Evolutionary conservation across 257 asterid genomes (phyloP).

Genomic region (Fraxinus cuspidata): DNA sequence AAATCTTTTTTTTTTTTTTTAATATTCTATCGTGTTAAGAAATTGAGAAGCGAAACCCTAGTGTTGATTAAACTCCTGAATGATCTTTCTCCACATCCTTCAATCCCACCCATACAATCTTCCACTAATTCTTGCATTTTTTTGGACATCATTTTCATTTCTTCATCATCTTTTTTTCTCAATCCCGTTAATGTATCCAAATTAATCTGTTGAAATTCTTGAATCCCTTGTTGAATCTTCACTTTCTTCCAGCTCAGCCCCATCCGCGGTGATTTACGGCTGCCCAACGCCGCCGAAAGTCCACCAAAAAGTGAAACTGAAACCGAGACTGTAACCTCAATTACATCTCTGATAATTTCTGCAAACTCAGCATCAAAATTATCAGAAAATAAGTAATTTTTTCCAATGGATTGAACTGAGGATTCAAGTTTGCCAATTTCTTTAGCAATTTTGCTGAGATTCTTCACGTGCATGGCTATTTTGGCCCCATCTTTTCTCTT

Average conservation of each 20-base stretch:
- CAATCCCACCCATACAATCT: conserved; percentile 43
- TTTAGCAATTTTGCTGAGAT: conserved; percentile 29
- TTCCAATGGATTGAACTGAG: conserved; percentile 21
- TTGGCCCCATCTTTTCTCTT: conserved; percentile 36
- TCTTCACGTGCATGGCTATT: conserved; percentile 25
- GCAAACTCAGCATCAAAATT: conserved; percentile 30
- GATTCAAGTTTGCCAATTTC: conserved; percentile 30
- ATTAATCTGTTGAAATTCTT: conserved; percentile 29
- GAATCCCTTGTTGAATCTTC: conserved; percentile 26
- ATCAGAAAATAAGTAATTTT: background rate
- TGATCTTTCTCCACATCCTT: conserved; percentile 39
- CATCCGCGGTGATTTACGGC: conserved; percentile 27
- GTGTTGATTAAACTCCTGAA: conserved; percentile 46
- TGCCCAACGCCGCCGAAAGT: conserved; percentile 25
- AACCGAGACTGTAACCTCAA: conserved; percentile 32
- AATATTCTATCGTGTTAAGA: conserved; percentile 25
- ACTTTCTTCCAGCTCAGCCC: conserved; percentile 28
- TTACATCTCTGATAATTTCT: conserved; percentile 31
- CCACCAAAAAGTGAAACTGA: conserved; percentile 38
- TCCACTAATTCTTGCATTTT: conserved; percentile 41
- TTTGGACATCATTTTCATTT: conserved; percentile 26
- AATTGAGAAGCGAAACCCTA: conserved; percentile 53
- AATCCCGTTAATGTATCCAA: conserved; percentile 14
- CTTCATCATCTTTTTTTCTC: conserved; percentile 33
- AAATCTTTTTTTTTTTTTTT: too few relatives aligned